Evolutionary conservation across 2,329 filamentous ascomycete species (phyloP).

Genomic region (Xylaria hypoxylon): DNA sequence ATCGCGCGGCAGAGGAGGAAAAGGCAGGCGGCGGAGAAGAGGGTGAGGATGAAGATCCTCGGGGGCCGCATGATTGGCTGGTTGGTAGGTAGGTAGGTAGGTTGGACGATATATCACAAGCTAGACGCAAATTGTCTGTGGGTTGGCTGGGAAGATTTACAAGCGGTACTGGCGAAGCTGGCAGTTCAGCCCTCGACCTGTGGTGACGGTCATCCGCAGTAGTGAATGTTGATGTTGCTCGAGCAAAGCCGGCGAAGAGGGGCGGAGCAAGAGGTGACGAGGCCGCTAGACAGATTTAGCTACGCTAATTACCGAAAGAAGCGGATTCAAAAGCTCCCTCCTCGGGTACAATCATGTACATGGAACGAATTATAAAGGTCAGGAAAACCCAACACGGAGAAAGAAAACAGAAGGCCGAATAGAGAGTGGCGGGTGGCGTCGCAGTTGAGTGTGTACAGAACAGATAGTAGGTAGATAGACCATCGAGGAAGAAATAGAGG

Average conservation of each 20-base stretch:
- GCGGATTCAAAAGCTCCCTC: slow-evolving; percentile 14
- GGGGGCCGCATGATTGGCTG: slow-evolving; percentile 64
- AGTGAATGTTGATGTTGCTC: slow-evolving; percentile 4
- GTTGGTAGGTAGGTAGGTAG: slow-evolving; percentile 2
- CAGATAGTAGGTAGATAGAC: not conserved
- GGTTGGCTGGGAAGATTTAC: slow-evolving; percentile 10
- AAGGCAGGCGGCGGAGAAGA: slow-evolving; percentile 65
- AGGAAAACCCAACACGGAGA: slow-evolving; percentile 11
- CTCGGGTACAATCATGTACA: slow-evolving; percentile 7
- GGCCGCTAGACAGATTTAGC: slow-evolving; percentile 5
- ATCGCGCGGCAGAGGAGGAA: slow-evolving; percentile 67
- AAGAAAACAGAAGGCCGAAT: slow-evolving; percentile 13
- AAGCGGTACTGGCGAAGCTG: slow-evolving; percentile 43
- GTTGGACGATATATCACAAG: slow-evolving; percentile 10
- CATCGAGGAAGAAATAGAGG: slow-evolving; percentile 23
- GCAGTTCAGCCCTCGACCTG: slow-evolving; percentile 44
- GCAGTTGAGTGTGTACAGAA: not conserved
- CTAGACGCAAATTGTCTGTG: not conserved
- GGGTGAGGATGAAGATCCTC: slow-evolving; percentile 64
- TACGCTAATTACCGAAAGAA: not conserved
- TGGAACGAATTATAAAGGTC: slow-evolving; percentile 8
- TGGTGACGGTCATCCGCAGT: slow-evolving; percentile 45
- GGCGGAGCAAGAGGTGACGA: slow-evolving; percentile 12
- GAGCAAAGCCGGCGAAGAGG: slow-evolving; percentile 1
- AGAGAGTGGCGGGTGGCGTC: slow-evolving; percentile 9